Evolutionary conservation across 192 early-diverging fungal species (phyloP), one percentile per base, ranked within the genome.

Genomic region (Entomortierella chlamydospora): DNA sequence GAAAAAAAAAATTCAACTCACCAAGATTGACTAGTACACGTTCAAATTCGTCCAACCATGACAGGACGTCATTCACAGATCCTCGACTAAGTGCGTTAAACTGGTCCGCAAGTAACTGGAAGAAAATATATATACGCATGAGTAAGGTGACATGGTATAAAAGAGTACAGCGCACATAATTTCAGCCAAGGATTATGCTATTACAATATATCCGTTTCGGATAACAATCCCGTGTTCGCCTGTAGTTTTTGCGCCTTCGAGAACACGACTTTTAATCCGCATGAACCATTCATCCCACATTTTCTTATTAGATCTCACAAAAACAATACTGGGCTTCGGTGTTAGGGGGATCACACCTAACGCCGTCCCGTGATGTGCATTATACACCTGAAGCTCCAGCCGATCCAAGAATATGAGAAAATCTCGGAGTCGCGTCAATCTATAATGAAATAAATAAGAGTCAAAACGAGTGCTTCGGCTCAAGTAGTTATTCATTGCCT

Each of bases 211-310:
- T 28, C 77, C 59, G 49, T 87, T 72, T 2, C 71, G 70, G 52
- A 87, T 74, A 17, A 85, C 47, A 25, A 83, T 57, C 50, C 73
- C 72, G 57, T 81, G 47, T 60, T 84, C 80, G 12, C 85, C 82
- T 17, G 85, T 50, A n/a, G 83, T 55, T 50, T 68, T 87, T 7
- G 83, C 84, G 41, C 84, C 89, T 29, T 68, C 65, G 26, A 95
- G 70, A 25, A 93, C 52, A 25, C 70, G 67, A 22, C 81, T 64
- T 50, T 94, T 72, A 10, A 94, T 84, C 5, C 92, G 77, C 4
- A 73, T 42, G 43, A 95, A 95, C 89, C 93, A 96, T 34, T 96
- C 94, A 28, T 93, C 87, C 64, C 93, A 94, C 15, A 90, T 85
- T 42, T 85, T 86, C 15, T 85, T 83, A 72, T 96, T 96, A 9